phyloP scores from a whole-genome alignment of 1,139 yeast species.

The Protomyces arabidopsidicola region DNA sequence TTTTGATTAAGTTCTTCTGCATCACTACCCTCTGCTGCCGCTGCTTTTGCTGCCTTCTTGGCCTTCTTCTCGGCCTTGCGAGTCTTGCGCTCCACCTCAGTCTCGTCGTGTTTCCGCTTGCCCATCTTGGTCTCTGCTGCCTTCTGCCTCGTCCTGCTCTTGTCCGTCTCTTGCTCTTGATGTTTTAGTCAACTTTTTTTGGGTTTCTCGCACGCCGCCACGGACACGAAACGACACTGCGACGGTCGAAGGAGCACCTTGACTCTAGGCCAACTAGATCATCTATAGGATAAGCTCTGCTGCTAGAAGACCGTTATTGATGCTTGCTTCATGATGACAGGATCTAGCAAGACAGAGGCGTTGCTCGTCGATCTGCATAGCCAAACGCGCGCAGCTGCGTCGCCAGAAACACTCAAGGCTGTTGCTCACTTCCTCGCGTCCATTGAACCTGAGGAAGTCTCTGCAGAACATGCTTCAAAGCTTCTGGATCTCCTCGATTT shows the following conservation, averaged over 20 bases:
- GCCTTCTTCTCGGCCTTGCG: constrained; percentile 47
- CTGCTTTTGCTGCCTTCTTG: constrained; percentile 42
- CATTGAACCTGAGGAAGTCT: neutral
- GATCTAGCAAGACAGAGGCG: neutral
- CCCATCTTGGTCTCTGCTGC: constrained; percentile 37
- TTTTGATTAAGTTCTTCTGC: neutral
- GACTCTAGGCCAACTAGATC: too few relatives aligned
- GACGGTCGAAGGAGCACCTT: too few relatives aligned
- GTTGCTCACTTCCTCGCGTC: neutral
- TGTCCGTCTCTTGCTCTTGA: neutral
- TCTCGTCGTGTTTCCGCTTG: constrained; percentile 45
- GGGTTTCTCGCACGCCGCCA: neutral
- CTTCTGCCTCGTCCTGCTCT: constrained; percentile 37
- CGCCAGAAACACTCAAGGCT: neutral
- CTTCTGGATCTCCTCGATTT: constrained; percentile 1
- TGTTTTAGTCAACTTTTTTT: constrained; percentile 1
- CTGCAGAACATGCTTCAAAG: neutral
- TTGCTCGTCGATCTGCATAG: neutral
- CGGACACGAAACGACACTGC: neutral
- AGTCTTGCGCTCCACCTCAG: constrained; percentile 45
- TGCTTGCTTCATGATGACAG: too few relatives aligned
- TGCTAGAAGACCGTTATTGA: neutral
- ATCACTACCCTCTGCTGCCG: constrained; percentile 33
- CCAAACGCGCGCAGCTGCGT: neutral
- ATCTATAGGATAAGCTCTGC: too few relatives aligned